Base-by-base conservation (phyloP, 2,329 filamentous ascomycete species). In the Pseudogymnoascus sp. region DNA sequence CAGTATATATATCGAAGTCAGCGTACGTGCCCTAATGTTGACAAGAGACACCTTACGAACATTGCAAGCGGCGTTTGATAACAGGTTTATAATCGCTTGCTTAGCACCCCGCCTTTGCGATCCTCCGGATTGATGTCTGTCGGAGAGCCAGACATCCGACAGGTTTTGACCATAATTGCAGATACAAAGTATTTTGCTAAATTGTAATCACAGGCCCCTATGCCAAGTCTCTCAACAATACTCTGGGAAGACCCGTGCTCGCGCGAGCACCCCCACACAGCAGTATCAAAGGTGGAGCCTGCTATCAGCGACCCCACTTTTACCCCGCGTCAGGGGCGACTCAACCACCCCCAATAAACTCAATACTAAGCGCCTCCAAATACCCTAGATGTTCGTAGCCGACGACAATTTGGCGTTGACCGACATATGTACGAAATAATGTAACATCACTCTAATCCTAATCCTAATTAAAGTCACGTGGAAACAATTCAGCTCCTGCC, bases 71-170 rank as follows among this genome's bases (percentile, higher is more conserved):
- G 21, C 21, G 21, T 21, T 21, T 21, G 21, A 4, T 21, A 21
- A 21, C 21, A 21, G 21, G 21, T 4, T 21, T 21, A 21, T 21
- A 58, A 26, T 78, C 78, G 3, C 74, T 74, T 0, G 83, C 84
- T 4, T 71, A 62, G 24, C 79, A 79, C 65, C 87, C 84, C 0
- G 81, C 79, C 10, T 78, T 71, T 0, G 86, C 76, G 10, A 81
- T 75, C 1, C 74, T 68, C 60, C 69, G 66, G 10, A 81, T 75
- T 0, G 36, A 39, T 7, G 36, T 39, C n/a, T 15, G 36, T 5
- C 36, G 36, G 6, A 39, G 36, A 39, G 13, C 36, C 36, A n/a
- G 36, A 15, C 13, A 39, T 39, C 36, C 36, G 36, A 39, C 36
- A n/a, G 15, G 4, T 39, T 39, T 13, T 5, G 36, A 15, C 13